Evolutionary conservation across 495 filamentous ascomycete species (phyloP).

Genomic region (Bacidia rubella): DNA sequence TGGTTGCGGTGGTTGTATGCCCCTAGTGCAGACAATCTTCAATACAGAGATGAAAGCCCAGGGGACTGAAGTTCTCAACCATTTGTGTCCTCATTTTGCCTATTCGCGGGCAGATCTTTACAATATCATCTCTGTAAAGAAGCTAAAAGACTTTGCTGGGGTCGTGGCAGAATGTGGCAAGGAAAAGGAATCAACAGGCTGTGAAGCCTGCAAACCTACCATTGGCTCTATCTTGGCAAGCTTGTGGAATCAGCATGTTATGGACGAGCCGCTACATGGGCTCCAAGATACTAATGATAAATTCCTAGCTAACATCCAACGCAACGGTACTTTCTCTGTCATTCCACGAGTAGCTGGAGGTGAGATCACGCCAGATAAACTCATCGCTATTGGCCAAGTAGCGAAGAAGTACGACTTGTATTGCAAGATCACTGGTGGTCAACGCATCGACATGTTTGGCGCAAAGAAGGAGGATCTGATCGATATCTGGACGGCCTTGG

Average conservation of each 20-base stretch:
- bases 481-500: conserved; percentile 74
- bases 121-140: conserved; percentile 78
- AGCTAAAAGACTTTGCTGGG: conserved; percentile 57
- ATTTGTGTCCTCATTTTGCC: conserved; percentile 76
- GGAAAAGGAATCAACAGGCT: conserved; percentile 62
- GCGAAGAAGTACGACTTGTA: conserved; percentile 84
- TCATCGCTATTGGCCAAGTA: conserved; percentile 78
- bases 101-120: conserved; percentile 82
- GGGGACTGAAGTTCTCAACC: conserved; percentile 83
- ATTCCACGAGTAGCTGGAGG: conserved; percentile 76
- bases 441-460: conserved; percentile 93
- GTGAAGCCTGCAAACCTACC: conserved; percentile 82
- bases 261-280: conserved; percentile 60
- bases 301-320: conserved; percentile 88
- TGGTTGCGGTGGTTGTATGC: conserved; percentile 90
- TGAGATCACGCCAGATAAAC: conserved; percentile 83
- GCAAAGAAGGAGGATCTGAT: conserved; percentile 84
- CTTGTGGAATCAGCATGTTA: conserved; percentile 76
- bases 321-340: conserved; percentile 87
- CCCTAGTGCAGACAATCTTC: conserved; percentile 84
- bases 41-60: conserved; percentile 82
- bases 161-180: conserved; percentile 77
- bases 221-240: conserved; percentile 76
- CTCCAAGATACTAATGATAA: conserved; percentile 91
- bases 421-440: conserved; percentile 90